phyloP scores from a whole-genome alignment of 176 grass and related monocot genomes.

The Lolium perenne region DNA sequence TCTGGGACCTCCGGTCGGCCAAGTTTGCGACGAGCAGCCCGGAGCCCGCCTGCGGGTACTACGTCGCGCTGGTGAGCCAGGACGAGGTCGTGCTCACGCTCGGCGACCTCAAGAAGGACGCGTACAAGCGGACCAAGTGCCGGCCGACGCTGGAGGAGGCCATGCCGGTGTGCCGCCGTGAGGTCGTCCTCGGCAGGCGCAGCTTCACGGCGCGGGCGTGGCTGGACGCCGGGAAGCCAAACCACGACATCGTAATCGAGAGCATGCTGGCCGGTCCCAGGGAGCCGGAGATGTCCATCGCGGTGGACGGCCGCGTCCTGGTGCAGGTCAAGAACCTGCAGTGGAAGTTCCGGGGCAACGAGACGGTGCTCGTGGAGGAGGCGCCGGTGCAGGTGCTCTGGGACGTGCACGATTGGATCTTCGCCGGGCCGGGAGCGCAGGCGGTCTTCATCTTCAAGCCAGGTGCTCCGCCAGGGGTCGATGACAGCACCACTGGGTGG shows the following conservation, averaged over 20 bases:
- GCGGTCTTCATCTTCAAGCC: constrained; percentile 81
- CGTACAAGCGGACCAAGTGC: constrained; percentile 82
- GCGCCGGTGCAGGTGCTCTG: constrained; percentile 81
- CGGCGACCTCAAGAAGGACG: constrained; percentile 83
- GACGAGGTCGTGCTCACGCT: constrained; percentile 76
- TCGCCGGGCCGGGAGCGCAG: constrained; percentile 54
- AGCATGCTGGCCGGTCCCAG: constrained; percentile 54
- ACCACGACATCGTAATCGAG: constrained; percentile 83
- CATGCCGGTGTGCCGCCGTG: constrained; percentile 61
- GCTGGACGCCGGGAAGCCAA: constrained; percentile 52
- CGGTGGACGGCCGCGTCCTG: constrained; percentile 69
- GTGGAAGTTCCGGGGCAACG: constrained; percentile 87
- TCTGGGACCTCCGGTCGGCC: constrained; percentile 87
- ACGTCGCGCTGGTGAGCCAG: constrained; percentile 64
- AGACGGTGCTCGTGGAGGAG: constrained; percentile 71
- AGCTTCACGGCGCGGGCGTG: constrained; percentile 57
- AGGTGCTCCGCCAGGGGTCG: constrained; percentile 25
- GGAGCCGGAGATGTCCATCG: constrained; percentile 82
- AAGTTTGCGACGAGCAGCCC: constrained; percentile 69
- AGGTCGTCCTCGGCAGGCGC: constrained; percentile 67
- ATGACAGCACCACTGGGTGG: neutral
- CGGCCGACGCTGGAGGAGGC: constrained; percentile 79
- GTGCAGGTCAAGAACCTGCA: constrained; percentile 77
- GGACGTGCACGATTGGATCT: constrained; percentile 96
- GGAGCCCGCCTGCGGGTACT: constrained; percentile 70